Conservation (phyloP, 306 rosid species). For the Rosa persica region DNA sequence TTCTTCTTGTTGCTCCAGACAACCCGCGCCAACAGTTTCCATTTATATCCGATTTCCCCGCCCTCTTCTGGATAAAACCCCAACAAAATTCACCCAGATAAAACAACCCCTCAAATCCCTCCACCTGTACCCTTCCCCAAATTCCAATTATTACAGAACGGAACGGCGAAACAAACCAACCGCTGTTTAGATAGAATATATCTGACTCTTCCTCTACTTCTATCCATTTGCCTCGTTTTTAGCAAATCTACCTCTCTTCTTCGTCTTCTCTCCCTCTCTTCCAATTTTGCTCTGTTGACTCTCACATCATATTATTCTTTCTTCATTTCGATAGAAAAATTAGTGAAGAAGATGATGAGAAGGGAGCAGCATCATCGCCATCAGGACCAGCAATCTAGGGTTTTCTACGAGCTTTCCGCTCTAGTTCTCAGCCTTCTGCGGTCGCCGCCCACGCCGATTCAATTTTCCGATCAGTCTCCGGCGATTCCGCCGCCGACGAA, state of each 20-base stretch:
- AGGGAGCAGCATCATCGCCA: constrained; percentile 38
- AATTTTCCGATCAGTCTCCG: constrained; percentile 36
- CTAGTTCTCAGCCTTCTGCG: constrained; percentile 73
- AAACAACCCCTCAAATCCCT: constrained; percentile 19
- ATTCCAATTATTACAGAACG: neutral
- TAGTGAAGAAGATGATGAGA: constrained; percentile 35
- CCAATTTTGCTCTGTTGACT: neutral
- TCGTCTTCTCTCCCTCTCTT: neutral
- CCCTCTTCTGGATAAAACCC: neutral
- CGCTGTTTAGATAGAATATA: constrained; percentile 18
- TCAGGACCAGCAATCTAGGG: constrained; percentile 55
- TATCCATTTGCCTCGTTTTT: constrained; percentile 55
- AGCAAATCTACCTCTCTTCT: neutral
- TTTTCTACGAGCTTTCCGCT: constrained; percentile 64
- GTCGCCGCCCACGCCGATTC: constrained; percentile 53
- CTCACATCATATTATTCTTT: neutral
- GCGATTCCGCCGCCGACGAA: neutral
- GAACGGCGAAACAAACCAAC: neutral
- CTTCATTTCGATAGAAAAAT: neutral
- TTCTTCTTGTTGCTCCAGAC: no score
- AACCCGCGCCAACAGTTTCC: neutral
- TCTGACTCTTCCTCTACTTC: neutral
- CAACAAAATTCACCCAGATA: neutral
- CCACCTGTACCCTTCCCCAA: constrained; percentile 24
- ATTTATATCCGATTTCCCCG: neutral